These are phyloP conservation scores for Metschnikowia cerradonensis DNA, from an alignment of 805 yeast genomes.

Conservation along the genomic window DNA sequence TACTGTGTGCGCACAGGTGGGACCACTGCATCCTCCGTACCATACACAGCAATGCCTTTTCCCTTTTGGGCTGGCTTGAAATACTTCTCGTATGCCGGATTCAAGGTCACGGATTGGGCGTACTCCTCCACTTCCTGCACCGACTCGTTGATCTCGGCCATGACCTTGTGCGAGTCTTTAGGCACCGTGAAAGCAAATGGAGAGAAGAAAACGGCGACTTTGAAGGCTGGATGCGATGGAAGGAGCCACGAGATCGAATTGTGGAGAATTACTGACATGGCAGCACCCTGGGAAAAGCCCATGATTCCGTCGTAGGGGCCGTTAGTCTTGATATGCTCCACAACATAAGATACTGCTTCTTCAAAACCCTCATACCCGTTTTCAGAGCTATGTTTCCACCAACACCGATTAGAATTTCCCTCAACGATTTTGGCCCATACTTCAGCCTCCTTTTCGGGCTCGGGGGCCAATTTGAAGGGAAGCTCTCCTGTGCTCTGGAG, in stretches of 20 bases:
- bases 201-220: slow-evolving; percentile 28
- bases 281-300: slow-evolving; percentile 44
- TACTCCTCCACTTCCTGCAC: slow-evolving; percentile 24
- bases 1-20: slow-evolving; percentile 28
- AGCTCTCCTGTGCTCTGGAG: slow-evolving; percentile 24
- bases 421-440: slow-evolving; percentile 31
- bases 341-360: slow-evolving; percentile 24
- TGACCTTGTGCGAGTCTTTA: slow-evolving; percentile 11
- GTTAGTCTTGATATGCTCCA: slow-evolving; percentile 25
- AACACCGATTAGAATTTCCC: slow-evolving; percentile 29
- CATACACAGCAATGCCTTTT: slow-evolving; percentile 26
- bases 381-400: slow-evolving; percentile 28
- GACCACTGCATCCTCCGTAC: slow-evolving; percentile 30
- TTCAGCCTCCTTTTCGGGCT: slow-evolving; percentile 23
- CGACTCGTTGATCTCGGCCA: slow-evolving; percentile 16
- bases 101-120: slow-evolving; percentile 17
- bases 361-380: slow-evolving; percentile 27
- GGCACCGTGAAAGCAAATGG: slow-evolving; percentile 36
- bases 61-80: slow-evolving; percentile 22
- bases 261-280: slow-evolving; percentile 31
- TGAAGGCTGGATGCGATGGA: slow-evolving; percentile 25
- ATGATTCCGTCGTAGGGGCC: slow-evolving; percentile 43
- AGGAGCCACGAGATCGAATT: slow-evolving; percentile 20
- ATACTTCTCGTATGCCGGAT: slow-evolving; percentile 18
- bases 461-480: slow-evolving; percentile 26